Conservation (phyloP, 1,139 yeast genomes). For the Pichia cactophila region DNA sequence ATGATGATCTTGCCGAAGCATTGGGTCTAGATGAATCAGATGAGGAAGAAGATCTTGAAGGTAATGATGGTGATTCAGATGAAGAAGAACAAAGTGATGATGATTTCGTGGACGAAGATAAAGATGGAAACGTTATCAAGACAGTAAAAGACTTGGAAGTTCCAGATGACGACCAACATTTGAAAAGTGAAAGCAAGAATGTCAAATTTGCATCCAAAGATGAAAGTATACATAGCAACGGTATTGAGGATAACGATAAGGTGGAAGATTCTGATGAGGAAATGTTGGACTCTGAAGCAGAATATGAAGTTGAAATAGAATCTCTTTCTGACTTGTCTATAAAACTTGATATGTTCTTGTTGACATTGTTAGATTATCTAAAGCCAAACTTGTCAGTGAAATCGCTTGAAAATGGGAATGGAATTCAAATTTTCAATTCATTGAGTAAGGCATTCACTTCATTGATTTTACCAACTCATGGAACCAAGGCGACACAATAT, state of each 20-base stretch:
- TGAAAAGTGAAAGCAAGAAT: constrained; percentile 13
- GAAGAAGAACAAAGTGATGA: constrained; percentile 27
- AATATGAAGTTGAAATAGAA: constrained; percentile 37
- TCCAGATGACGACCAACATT: constrained; percentile 20
- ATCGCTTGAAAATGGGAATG: constrained; percentile 51
- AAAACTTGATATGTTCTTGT: constrained; percentile 64
- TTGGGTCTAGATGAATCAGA: constrained; percentile 45
- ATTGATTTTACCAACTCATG: constrained; percentile 85
- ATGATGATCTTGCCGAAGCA: constrained; percentile 54
- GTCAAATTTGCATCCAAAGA: constrained; percentile 3
- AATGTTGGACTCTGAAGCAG: constrained; percentile 26
- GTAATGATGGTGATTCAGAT: constrained; percentile 25
- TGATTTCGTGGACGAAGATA: constrained; percentile 28
- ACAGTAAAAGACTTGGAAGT: constrained; percentile 24
- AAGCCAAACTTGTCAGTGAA: constrained; percentile 43
- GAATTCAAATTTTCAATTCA: constrained; percentile 68
- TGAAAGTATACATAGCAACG: constrained; percentile 19
- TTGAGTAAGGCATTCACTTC: constrained; percentile 71
- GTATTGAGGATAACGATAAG: constrained; percentile 22
- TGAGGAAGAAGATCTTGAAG: constrained; percentile 12
- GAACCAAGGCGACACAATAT: constrained; percentile 84
- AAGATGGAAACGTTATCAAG: constrained; percentile 26
- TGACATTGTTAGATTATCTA: constrained; percentile 46
- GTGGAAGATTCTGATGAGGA: constrained; percentile 27
- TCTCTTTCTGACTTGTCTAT: constrained; percentile 51